Conservation (phyloP, 352 stramenopile genomes). For the Phytophthora pseudosyringae region DNA sequence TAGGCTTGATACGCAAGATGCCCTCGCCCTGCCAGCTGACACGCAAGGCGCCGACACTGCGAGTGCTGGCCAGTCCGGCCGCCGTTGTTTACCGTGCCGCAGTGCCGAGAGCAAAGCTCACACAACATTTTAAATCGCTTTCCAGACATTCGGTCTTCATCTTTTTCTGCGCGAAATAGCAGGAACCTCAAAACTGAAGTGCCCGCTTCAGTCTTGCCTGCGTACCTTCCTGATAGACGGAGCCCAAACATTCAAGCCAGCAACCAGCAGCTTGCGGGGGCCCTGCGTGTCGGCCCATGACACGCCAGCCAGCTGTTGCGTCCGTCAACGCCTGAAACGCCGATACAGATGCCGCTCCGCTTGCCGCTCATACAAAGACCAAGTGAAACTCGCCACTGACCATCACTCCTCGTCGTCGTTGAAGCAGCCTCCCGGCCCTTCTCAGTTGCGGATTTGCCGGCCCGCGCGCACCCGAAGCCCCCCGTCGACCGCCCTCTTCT, state of each 20-base stretch:
- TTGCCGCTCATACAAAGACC: slow-evolving; percentile 19
- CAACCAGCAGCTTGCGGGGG: background rate
- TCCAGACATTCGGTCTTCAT: no score
- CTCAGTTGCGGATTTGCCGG: slow-evolving; percentile 31
- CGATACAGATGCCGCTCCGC: slow-evolving; percentile 5
- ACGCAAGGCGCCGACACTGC: slow-evolving; percentile 11
- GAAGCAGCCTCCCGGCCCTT: slow-evolving; percentile 12
- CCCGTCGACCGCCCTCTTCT: background rate
- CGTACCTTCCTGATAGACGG: background rate
- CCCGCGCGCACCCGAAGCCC: slow-evolving; percentile 17
- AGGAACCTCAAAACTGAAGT: background rate
- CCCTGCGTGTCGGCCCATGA: slow-evolving; percentile 24
- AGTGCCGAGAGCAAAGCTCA: background rate
- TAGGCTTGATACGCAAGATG: slow-evolving; percentile 22
- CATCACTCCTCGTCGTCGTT: slow-evolving; percentile 26
- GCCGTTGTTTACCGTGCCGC: background rate
- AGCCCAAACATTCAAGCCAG: background rate
- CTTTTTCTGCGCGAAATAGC: no score
- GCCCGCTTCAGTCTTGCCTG: background rate
- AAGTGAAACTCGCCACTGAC: slow-evolving; percentile 20
- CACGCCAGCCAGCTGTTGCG: slow-evolving; percentile 3
- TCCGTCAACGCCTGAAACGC: slow-evolving; percentile 22
- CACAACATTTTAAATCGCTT: no score
- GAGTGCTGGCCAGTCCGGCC: background rate
- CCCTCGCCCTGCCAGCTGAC: slow-evolving; percentile 5